phyloP scores from a whole-genome alignment of 2,329 filamentous ascomycete genomes.

The Niveomyces coronatus region DNA sequence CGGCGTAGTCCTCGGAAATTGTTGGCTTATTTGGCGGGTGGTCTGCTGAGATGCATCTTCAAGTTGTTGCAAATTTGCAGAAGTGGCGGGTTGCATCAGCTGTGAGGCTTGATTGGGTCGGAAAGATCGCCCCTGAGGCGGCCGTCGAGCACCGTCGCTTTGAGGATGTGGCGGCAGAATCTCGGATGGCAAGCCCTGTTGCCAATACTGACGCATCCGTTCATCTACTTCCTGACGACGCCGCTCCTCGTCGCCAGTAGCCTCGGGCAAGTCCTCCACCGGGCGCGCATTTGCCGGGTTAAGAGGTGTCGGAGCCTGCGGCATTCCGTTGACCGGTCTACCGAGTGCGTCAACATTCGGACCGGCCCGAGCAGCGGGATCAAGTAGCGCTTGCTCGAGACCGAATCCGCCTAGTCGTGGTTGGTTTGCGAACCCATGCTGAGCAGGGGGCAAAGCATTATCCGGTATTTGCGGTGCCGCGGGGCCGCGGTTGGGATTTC shows the following conservation, averaged over 20 bases:
- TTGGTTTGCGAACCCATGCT: slow-evolving; percentile 1
- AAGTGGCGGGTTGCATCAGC: no score
- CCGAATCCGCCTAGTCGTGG: slow-evolving; percentile 4
- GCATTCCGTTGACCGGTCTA: neutral
- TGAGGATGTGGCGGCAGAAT: neutral
- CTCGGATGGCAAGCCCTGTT: neutral
- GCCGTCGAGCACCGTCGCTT: neutral
- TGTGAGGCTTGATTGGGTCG: neutral
- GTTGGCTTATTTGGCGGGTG: no score
- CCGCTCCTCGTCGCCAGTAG: slow-evolving; percentile 4
- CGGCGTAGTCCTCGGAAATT: no score
- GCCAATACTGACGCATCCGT: slow-evolving; percentile 3
- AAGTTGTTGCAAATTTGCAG: no score
- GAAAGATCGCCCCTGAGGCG: neutral
- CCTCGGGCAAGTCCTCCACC: slow-evolving; percentile 3
- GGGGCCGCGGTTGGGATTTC: slow-evolving; percentile 16
- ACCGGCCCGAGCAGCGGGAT: slow-evolving; percentile 1
- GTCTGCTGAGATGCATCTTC: no score
- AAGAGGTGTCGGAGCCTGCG: neutral
- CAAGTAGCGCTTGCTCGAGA: neutral
- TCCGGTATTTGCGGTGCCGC: slow-evolving; percentile 14
- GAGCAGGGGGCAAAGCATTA: slow-evolving; percentile 1
- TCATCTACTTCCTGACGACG: slow-evolving; percentile 7
- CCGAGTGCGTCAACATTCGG: slow-evolving; percentile 1
- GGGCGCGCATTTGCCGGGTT: slow-evolving; percentile 4